Evolutionary conservation across 306 rosid genomes (phyloP).

Genomic region (Cucurbita moschata): DNA sequence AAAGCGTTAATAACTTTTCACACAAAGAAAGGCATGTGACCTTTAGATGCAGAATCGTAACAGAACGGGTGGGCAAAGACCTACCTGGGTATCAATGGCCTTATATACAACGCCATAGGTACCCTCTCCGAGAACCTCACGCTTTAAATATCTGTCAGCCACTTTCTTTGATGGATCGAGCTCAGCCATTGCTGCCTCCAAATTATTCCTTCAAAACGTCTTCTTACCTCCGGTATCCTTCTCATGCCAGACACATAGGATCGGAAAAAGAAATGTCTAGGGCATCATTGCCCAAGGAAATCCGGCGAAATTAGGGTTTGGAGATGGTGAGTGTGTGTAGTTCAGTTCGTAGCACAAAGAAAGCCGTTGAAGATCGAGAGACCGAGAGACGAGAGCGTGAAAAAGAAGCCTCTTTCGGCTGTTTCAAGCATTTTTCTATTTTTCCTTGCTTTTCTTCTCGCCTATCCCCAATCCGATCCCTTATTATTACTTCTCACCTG

Average conservation of each 20-base stretch:
- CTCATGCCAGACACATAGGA: not conserved
- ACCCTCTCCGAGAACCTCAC: constrained; percentile 94
- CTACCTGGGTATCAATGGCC: constrained; percentile 92
- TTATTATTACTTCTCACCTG: not conserved
- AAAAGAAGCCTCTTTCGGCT: not conserved
- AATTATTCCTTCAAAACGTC: not conserved
- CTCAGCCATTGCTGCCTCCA: constrained; percentile 27
- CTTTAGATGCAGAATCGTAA: not conserved
- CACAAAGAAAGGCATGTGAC: not conserved
- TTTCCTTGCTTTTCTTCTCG: not conserved
- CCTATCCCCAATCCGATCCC: not conserved
- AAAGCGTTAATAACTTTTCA: not conserved
- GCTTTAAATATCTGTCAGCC: constrained; percentile 91
- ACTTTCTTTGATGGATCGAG: constrained; percentile 64
- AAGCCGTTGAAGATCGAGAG: constrained; percentile 17
- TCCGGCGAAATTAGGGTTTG: constrained; percentile 27
- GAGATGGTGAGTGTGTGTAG: not conserved
- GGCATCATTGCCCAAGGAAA: constrained; percentile 2
- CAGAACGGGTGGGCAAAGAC: not conserved
- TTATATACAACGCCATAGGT: constrained; percentile 94
- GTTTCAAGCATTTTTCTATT: not conserved
- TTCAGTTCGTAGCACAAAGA: constrained; percentile 3
- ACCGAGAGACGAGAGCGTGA: constrained; percentile 1
- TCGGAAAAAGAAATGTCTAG: not conserved
- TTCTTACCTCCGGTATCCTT: not conserved